Evolutionary conservation across 306 rosid genomes (phyloP).

Genomic region (Castanea sativa): DNA sequence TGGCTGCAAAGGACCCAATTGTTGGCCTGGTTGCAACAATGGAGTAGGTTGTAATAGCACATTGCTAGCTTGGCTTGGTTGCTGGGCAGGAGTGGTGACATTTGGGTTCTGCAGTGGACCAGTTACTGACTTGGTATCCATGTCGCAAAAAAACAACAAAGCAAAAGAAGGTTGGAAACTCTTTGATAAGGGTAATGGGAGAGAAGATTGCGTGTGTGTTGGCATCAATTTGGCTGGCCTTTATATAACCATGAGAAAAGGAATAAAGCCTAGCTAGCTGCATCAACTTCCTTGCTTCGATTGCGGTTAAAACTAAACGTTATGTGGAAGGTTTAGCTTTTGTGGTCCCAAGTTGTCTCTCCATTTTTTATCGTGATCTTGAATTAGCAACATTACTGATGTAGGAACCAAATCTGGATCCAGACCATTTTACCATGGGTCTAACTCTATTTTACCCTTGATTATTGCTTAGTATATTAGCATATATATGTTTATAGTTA

Average conservation of each 20-base stretch:
- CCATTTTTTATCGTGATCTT: not conserved
- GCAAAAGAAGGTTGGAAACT: conserved; percentile 7
- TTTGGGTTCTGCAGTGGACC: no score
- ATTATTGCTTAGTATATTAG: no score
- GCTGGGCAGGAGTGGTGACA: no score
- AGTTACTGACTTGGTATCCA: conserved; percentile 13
- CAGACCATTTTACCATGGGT: no score
- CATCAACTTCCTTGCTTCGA: conserved; percentile 55
- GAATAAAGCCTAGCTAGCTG: conserved; percentile 33
- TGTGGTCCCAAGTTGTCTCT: conserved; percentile 17
- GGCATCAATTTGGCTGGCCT: conserved; percentile 12
- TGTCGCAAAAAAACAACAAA: not conserved
- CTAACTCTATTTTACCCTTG: no score
- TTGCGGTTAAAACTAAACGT: conserved; percentile 22
- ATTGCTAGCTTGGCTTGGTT: no score
- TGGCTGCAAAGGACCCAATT: no score
- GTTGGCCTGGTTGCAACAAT: no score
- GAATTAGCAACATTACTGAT: no score
- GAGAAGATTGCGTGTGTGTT: conserved; percentile 10
- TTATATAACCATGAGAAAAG: conserved; percentile 30
- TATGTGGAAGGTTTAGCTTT: conserved; percentile 18
- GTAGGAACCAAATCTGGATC: no score
- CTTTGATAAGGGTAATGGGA: not conserved
- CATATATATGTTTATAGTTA: no score
- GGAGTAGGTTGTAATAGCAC: no score